phyloP scores from a whole-genome alignment of 352 stramenopile genomes.

The Phytophthora capsici region DNA sequence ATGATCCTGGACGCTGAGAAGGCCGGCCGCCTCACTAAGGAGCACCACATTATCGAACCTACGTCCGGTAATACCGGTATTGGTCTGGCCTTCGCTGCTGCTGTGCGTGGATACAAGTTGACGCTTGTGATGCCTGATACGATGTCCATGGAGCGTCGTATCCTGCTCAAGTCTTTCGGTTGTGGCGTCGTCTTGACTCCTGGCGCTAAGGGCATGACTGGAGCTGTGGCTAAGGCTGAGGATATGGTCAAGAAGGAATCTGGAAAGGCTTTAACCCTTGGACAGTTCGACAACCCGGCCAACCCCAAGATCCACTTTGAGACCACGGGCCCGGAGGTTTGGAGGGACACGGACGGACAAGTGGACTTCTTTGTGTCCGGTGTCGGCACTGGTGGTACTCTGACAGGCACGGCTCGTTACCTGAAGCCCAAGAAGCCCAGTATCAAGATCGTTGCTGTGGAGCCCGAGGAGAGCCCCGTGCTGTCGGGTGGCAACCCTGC shows the following conservation, averaged over 20 bases:
- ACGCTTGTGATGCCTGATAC: conserved; percentile 96
- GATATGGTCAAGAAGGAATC: conserved; percentile 78
- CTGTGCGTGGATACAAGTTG: conserved; percentile 91
- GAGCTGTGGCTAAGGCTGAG: conserved; percentile 77
- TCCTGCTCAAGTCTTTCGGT: conserved; percentile 94
- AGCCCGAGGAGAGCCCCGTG: conserved; percentile 85
- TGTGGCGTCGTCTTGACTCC: conserved; percentile 93
- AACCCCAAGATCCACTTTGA: conserved; percentile 96
- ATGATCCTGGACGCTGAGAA: conserved; percentile 88
- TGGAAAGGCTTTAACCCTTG: conserved; percentile 79
- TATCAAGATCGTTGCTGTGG: conserved; percentile 84
- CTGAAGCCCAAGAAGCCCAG: conserved; percentile 90
- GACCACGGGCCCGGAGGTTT: conserved; percentile 89
- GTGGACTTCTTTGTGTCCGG: conserved; percentile 91
- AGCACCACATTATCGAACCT: conserved; percentile 92
- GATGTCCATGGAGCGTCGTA: conserved; percentile 96
- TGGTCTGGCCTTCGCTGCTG: conserved; percentile 91
- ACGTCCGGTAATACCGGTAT: conserved; percentile 97
- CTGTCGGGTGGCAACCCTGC: conserved; percentile 81
- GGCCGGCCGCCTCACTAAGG: conserved; percentile 68
- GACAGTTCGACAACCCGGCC: conserved; percentile 97
- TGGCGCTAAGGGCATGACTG: conserved; percentile 82
- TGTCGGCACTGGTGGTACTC: conserved; percentile 87
- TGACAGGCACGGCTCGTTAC: conserved; percentile 88
- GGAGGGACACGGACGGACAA: conserved; percentile 85